Evolutionary conservation across 495 filamentous ascomycete species (phyloP), one percentile per base, ranked within the genome.

Genomic region (Xanthoparmelia taractica): DNA sequence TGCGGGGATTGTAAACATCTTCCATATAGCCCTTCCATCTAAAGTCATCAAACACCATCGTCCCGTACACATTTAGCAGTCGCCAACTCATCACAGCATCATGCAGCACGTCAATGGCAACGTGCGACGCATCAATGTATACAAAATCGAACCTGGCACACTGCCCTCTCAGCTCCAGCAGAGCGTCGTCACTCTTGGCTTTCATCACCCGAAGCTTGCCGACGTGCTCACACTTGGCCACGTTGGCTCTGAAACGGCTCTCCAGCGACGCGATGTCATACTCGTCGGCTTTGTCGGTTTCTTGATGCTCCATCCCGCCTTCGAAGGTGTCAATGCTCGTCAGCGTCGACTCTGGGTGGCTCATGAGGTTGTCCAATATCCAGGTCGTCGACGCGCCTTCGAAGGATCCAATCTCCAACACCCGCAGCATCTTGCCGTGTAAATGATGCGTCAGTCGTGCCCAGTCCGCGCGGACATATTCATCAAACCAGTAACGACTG

Each of bases 341-440:
- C 63, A 68, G 43, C 15, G 8, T 34, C 1, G 66, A 68, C n/a
- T 63, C 50, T 8, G 58, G 40, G 27, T 68, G 63, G 27, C 3
- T 52, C 66, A 68, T 63, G 13, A 66, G 59, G 47, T 68, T 59
- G 54, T 68, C 66, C 0, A 68, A 59, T 5, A 68, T 65, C 66
- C 66, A 68, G 0, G 66, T 68, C 2, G 66, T 59, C 1, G 66
- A 68, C 2, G 52, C 64, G 36, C 66, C 66, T 31, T 68, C 66
- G 52, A 68, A 68, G 4, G 15, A 59, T 25, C 66, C 66, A 13
- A 66, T n/a, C 27, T 68, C 63, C 37, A 66, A 31, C 1, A 68
- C 13, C 2, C 38, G 34, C 0, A 66, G 59, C 45, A 63, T 50
- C 23, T 59, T 50, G 1, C 33, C 54, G 2, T 29, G 63, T 8